phyloP scores from a whole-genome alignment of 768 basidiomycete species.

The Rhodotorula toruloides region DNA sequence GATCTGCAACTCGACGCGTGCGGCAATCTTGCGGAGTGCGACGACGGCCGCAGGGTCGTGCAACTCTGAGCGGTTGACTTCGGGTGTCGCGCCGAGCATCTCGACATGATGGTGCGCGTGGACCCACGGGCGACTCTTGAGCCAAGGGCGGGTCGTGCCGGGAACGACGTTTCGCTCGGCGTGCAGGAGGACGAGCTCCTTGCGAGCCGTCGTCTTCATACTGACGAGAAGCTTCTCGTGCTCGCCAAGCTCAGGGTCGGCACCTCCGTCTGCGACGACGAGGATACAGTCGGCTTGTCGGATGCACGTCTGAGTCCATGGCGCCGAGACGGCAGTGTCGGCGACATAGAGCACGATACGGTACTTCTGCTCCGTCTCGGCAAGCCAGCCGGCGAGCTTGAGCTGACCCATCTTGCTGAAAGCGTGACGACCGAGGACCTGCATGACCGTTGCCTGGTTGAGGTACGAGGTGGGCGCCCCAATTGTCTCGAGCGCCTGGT shows the following conservation, averaged over 20 bases:
- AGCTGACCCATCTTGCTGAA: constrained; percentile 96
- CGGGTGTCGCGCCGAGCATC: constrained; percentile 56
- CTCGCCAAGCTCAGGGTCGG: constrained; percentile 75
- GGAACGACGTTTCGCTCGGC: constrained; percentile 80
- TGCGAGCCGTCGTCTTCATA: constrained; percentile 96
- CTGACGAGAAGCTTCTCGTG: constrained; percentile 88
- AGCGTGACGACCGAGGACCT: constrained; percentile 86
- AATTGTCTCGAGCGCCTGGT: constrained; percentile 78
- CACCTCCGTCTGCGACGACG: constrained; percentile 90
- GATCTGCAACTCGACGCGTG: constrained; percentile 81
- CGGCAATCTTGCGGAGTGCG: constrained; percentile 85
- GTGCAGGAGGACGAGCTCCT: constrained; percentile 90
- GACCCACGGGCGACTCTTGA: constrained; percentile 94
- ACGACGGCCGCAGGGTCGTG: constrained; percentile 55
- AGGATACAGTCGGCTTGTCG: constrained; percentile 93
- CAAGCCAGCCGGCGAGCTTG: constrained; percentile 88
- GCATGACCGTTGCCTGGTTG: constrained; percentile 86
- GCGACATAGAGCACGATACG: constrained; percentile 92
- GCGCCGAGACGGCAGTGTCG: constrained; percentile 86
- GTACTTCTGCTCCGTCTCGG: constrained; percentile 84
- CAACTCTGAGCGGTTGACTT: constrained; percentile 48
- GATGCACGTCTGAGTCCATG: constrained; percentile 98
- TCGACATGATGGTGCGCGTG: constrained; percentile 96
- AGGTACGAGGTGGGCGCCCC: constrained; percentile 90
- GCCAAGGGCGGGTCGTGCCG: constrained; percentile 91